A percentile compares a stretch with the other conserved stretches of the same genome.
These are phyloP conservation scores for Penicillium riverlandense DNA, from an alignment of 495 filamentous ascomycete species.

Conservation along the genomic window DNA sequence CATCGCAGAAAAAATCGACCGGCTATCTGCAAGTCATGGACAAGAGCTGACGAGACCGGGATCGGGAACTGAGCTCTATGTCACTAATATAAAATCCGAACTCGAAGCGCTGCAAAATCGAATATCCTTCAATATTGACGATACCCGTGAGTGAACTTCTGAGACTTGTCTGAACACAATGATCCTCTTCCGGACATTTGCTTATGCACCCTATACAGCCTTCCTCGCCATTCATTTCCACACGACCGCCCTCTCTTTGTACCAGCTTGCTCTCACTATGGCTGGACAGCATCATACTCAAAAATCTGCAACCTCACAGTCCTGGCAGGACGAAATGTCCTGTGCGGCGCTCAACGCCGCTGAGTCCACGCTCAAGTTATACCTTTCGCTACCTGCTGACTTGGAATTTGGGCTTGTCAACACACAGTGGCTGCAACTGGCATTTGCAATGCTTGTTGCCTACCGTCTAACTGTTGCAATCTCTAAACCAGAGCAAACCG, in stretches of 20 bases:
- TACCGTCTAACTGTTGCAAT: slow-evolving; percentile 5
- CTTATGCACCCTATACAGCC: neutral
- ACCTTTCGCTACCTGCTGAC: slow-evolving; percentile 8
- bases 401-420: slow-evolving; percentile 14
- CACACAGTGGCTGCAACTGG: slow-evolving; percentile 19
- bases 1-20: slow-evolving; percentile 19
- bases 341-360: slow-evolving; percentile 6
- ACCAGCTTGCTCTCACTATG: slow-evolving; percentile 11
- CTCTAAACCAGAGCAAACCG: neutral
- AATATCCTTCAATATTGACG: slow-evolving; percentile 8
- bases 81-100: slow-evolving; percentile 13
- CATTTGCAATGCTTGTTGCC: slow-evolving; percentile 13
- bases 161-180: neutral
- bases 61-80: slow-evolving; percentile 15
- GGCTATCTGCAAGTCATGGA: slow-evolving; percentile 7
- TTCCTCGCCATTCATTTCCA: slow-evolving; percentile 16
- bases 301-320: neutral
- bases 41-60: slow-evolving; percentile 6
- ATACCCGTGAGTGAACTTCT: slow-evolving; percentile 8
- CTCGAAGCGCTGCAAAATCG: slow-evolving; percentile 9
- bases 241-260: slow-evolving; percentile 13
- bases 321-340: slow-evolving; percentile 1
- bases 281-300: neutral
- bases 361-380: slow-evolving; percentile 6
- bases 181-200: too few relatives aligned